phyloP scores from a whole-genome alignment of 345 rosid species.

The Eucalyptus marginata region DNA sequence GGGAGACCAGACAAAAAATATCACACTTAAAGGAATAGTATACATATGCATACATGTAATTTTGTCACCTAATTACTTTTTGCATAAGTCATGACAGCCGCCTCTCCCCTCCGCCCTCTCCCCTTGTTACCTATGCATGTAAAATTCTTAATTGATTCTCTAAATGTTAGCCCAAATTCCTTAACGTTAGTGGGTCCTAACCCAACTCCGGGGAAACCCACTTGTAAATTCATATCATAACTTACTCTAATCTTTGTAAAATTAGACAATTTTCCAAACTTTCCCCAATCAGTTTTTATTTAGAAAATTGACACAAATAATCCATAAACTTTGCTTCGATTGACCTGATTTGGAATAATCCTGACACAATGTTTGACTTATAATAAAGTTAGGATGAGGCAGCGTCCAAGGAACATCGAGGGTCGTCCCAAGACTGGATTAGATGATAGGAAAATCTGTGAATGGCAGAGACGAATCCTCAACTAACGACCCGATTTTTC shows the following conservation, averaged over 20 bases:
- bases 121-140: background rate
- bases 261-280: background rate
- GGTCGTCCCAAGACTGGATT: too few species aligned
- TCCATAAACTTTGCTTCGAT: too few species aligned
- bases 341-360: too few species aligned
- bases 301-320: too few species aligned
- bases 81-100: background rate
- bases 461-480: too few species aligned
- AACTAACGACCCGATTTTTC: too few species aligned
- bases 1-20: background rate
- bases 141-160: background rate
- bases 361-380: too few species aligned
- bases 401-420: too few species aligned
- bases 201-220: background rate
- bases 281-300: too few species aligned
- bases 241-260: background rate
- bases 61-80: background rate
- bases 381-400: too few species aligned
- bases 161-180: background rate
- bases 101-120: too few species aligned
- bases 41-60: background rate
- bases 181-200: accelerated
- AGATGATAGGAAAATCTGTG: too few species aligned
- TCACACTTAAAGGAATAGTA: background rate
- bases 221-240: background rate